Conservation (phyloP, 2,329 filamentous ascomycete species). For the Exophiala calicioides region DNA sequence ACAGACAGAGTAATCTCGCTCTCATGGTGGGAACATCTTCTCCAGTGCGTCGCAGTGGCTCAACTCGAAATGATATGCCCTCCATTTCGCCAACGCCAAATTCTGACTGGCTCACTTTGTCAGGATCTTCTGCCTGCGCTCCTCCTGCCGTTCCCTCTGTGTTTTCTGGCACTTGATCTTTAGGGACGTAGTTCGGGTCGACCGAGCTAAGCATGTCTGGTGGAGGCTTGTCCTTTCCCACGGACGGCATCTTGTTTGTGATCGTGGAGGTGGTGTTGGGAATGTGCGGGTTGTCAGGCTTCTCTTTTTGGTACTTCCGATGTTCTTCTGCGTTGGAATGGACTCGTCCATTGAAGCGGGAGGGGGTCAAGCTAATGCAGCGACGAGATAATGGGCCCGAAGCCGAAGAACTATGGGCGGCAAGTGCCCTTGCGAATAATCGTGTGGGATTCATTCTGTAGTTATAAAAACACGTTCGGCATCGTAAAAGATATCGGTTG, state of each 20-base stretch:
- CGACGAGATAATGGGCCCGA: conserved; percentile 13
- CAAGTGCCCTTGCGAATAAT: conserved; percentile 9
- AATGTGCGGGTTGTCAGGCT: conserved; percentile 61
- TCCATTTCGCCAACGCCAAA: conserved; percentile 84
- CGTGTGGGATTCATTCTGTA: conserved; percentile 22
- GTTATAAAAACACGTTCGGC: background rate
- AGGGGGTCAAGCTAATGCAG: conserved; percentile 17
- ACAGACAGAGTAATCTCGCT: conserved; percentile 72
- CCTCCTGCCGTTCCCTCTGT: conserved; percentile 67
- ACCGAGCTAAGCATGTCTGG: conserved; percentile 62
- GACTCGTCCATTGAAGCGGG: conserved; percentile 15
- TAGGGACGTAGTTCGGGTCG: conserved; percentile 58
- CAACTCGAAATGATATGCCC: conserved; percentile 80
- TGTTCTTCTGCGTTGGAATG: conserved; percentile 51
- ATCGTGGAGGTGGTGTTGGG: conserved; percentile 66
- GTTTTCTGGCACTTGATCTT: conserved; percentile 62
- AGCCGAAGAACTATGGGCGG: no score
- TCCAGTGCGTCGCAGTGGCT: conserved; percentile 80
- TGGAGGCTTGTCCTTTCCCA: conserved; percentile 58
- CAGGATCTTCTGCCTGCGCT: conserved; percentile 54
- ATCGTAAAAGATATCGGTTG: background rate
- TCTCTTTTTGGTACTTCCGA: conserved; percentile 58
- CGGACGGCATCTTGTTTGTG: conserved; percentile 59
- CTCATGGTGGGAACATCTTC: conserved; percentile 86
- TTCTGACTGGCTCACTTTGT: conserved; percentile 57